Conservation (phyloP, 2,329 filamentous ascomycete genomes). For the Fusarium pseudoanthophilum region DNA sequence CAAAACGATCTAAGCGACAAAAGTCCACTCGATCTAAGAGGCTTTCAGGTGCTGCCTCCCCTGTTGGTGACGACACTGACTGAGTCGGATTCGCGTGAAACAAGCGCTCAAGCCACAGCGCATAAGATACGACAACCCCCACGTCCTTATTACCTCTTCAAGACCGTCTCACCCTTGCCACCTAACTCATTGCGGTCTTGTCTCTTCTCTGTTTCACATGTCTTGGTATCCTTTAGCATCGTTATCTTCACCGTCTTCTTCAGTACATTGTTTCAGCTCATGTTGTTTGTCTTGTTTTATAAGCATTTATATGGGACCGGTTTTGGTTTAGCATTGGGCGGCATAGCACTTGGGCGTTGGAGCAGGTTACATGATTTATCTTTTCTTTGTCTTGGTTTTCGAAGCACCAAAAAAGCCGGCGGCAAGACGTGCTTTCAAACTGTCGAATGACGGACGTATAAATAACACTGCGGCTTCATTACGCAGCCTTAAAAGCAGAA, state of each 20-base stretch:
- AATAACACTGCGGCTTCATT: constrained; percentile 24
- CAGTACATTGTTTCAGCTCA: constrained; percentile 26
- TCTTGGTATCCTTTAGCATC: constrained; percentile 6
- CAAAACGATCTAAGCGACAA: constrained; percentile 46
- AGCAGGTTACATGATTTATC: constrained; percentile 34
- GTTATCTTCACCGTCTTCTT: constrained; percentile 23
- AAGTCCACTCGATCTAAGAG: constrained; percentile 47
- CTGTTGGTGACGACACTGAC: constrained; percentile 53
- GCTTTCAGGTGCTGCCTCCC: constrained; percentile 48
- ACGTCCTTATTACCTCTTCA: constrained; percentile 16
- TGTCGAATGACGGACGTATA: constrained; percentile 21
- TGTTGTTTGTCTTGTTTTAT: constrained; percentile 32
- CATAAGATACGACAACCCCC: constrained; percentile 18
- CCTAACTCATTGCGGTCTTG: constrained; percentile 8
- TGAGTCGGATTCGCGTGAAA: constrained; percentile 32
- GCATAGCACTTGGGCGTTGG: constrained; percentile 43
- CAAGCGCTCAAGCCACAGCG: constrained; percentile 19
- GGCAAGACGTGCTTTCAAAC: constrained; percentile 28
- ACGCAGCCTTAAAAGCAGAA: constrained; percentile 15
- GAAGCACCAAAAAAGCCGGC: constrained; percentile 28
- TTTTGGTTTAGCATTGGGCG: constrained; percentile 36
- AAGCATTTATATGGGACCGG: constrained; percentile 41
- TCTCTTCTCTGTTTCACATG: constrained; percentile 18
- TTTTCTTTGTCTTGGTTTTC: constrained; percentile 26
- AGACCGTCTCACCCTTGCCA: constrained; percentile 18